Evolutionary conservation across 2,329 filamentous ascomycete genomes (phyloP).

Genomic region (Neonectria ditissima): DNA sequence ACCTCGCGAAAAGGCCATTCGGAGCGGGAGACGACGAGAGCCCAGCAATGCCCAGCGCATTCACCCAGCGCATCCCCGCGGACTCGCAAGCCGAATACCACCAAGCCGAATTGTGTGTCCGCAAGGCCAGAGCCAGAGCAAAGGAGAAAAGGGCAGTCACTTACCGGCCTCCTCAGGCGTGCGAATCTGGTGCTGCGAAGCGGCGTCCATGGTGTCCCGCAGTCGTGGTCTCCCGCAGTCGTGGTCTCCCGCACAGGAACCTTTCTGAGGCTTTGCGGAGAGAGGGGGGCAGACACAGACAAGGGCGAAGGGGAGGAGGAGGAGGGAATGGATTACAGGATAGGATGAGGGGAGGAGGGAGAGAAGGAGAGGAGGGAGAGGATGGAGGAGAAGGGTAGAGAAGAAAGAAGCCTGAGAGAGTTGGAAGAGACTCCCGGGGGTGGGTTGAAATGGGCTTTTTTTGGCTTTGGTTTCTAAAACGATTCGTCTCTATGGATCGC

Average conservation of each 20-base stretch:
- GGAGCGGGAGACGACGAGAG: not conserved
- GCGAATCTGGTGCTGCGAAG: slow-evolving; percentile 58
- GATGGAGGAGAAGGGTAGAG: slow-evolving; percentile 21
- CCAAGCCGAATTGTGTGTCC: not conserved
- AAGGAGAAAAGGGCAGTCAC: slow-evolving; percentile 45
- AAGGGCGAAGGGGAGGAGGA: slow-evolving; percentile 43
- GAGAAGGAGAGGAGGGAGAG: slow-evolving; percentile 21
- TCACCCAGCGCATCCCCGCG: slow-evolving; percentile 5
- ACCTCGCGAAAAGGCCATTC: not conserved
- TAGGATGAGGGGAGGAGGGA: slow-evolving; percentile 42
- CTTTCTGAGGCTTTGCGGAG: slow-evolving; percentile 22
- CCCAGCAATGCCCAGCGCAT: slow-evolving; percentile 5
- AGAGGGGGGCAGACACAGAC: slow-evolving; percentile 38
- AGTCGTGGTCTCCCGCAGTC: slow-evolving; percentile 39
- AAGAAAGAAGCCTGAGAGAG: slow-evolving; percentile 36
- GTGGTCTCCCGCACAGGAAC: slow-evolving; percentile 35
- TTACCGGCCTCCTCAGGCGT: slow-evolving; percentile 74
- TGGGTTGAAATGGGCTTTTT: slow-evolving; percentile 35
- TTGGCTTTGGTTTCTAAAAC: slow-evolving; percentile 42
- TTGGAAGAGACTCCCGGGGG: slow-evolving; percentile 28
- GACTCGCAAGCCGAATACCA: not conserved
- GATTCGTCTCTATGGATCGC: slow-evolving; percentile 45
- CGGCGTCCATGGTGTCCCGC: slow-evolving; percentile 56
- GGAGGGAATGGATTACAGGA: slow-evolving; percentile 20
- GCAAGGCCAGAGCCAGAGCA: not conserved